Base-by-base conservation (phyloP, 2,329 filamentous ascomycete species). In the Camillea tinctor region DNA sequence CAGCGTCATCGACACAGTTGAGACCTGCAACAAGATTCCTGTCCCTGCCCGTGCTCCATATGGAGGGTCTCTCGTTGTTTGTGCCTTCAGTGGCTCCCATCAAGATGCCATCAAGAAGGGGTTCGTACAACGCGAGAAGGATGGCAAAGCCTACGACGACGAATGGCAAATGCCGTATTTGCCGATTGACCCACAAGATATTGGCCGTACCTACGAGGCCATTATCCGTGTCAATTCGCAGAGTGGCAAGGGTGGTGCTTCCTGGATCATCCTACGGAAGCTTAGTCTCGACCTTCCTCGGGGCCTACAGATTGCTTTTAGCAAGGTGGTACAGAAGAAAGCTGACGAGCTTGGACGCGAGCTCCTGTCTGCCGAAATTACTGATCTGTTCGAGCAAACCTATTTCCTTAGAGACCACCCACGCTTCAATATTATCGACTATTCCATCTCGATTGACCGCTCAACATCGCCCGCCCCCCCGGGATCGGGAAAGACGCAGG, bases 151-250 rank as follows among this genome's bases (percentile, higher is more conserved):
- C 4, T 79, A 84, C 71, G 86, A 94, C 59, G 86, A 88, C 71
- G 80, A 78, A 49, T 98, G 94, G 94, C 80, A 91, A 68, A 84
- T 97, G 48, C 94, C 94, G 0, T 98, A 98, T 73, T 88, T 98
- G 54, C 94, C 94, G 13, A 84, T 98, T 69, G 94, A 98, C 72
- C 94, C 94, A 4, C 84, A 90, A 71, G 94, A 98, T 72, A 97
- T 98, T 65, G 94, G 94, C 55, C 88, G 94, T 60, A 97, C 89
- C n/a, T 98, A 98, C 84, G 93, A 98, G 78, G 94, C 94, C 60
- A 90, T 98, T 73, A 98, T 98, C 73, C 91, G 94, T 61, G 94
- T 98, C 84, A 99, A 98, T 81, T 96, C 92, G 19, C 94, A 98
- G 75, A 92, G 88, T 69, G 94, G 94, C 66, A 98, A 99, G 80